Conservation (phyloP, 1,139 yeast species). For the Scheffersomyces insectosa region DNA sequence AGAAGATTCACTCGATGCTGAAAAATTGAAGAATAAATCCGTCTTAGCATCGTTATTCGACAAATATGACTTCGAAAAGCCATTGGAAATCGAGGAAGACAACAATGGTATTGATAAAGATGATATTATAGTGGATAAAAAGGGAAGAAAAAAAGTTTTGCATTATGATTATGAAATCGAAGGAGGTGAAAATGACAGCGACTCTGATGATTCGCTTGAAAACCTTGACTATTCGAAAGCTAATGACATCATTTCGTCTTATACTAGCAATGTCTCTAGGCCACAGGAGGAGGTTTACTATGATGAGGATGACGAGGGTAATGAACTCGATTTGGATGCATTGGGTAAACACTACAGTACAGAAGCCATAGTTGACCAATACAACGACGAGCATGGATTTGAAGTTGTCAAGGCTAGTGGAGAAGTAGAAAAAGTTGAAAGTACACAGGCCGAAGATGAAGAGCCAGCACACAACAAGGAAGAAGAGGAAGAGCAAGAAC, state of each 20-base stretch:
- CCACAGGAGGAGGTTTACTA: constrained; percentile 37
- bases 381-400: constrained; percentile 27
- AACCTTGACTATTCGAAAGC: constrained; percentile 17
- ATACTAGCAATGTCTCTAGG: constrained; percentile 17
- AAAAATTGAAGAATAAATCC: constrained; percentile 36
- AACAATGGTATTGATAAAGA: constrained; percentile 38
- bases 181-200: constrained; percentile 24
- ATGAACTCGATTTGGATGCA: constrained; percentile 31
- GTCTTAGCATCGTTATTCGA: constrained; percentile 55
- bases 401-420: constrained; percentile 8
- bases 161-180: constrained; percentile 41
- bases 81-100: constrained; percentile 54
- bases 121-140: constrained; percentile 49
- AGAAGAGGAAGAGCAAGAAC: constrained; percentile 4
- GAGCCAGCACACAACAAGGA: constrained; percentile 7
- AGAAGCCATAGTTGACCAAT: constrained; percentile 27
- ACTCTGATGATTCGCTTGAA: constrained; percentile 18
- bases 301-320: constrained; percentile 47
- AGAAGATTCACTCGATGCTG: constrained; percentile 22
- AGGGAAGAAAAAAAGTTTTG: constrained; percentile 39
- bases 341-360: constrained; percentile 28
- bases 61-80: constrained; percentile 61
- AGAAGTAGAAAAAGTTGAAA: constrained; percentile 17
- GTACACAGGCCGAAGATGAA: constrained; percentile 5
- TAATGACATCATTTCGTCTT: constrained; percentile 22